phyloP scores from a whole-genome alignment of 2,329 filamentous ascomycete species.

The Endoconidiophora polonica region DNA sequence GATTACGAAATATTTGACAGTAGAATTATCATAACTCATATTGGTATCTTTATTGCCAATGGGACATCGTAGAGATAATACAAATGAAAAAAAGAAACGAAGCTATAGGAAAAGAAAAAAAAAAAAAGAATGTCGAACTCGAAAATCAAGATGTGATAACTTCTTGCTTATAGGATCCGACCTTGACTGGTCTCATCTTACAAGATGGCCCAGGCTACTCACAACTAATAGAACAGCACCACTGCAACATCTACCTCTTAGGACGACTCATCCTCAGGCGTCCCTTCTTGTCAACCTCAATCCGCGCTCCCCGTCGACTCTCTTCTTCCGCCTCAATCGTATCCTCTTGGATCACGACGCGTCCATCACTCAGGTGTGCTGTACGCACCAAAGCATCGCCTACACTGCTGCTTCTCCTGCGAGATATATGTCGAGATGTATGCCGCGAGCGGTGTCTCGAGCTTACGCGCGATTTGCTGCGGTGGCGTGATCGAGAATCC shows the following conservation, averaged over 20 bases:
- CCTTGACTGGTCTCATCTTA: too few relatives aligned
- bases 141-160: too few relatives aligned
- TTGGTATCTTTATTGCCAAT: too few relatives aligned
- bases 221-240: background rate
- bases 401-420: background rate
- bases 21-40: background rate
- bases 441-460: conserved; percentile 7
- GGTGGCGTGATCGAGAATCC: background rate
- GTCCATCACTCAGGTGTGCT: conserved; percentile 27
- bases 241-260: conserved; percentile 22
- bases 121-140: too few relatives aligned
- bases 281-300: conserved; percentile 91
- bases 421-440: conserved; percentile 1
- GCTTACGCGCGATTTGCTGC: conserved; percentile 4
- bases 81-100: too few relatives aligned
- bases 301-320: conserved; percentile 41
- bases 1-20: background rate
- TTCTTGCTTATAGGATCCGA: too few relatives aligned
- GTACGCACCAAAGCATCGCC: conserved; percentile 1
- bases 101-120: too few relatives aligned
- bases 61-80: too few relatives aligned
- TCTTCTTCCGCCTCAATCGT: conserved; percentile 38
- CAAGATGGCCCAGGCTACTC: background rate
- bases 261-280: conserved; percentile 77
- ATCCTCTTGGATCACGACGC: conserved; percentile 47